These are phyloP conservation scores for Rosellinia necatrix DNA, from an alignment of 2,329 filamentous ascomycete genomes.

Conservation along the genomic window DNA sequence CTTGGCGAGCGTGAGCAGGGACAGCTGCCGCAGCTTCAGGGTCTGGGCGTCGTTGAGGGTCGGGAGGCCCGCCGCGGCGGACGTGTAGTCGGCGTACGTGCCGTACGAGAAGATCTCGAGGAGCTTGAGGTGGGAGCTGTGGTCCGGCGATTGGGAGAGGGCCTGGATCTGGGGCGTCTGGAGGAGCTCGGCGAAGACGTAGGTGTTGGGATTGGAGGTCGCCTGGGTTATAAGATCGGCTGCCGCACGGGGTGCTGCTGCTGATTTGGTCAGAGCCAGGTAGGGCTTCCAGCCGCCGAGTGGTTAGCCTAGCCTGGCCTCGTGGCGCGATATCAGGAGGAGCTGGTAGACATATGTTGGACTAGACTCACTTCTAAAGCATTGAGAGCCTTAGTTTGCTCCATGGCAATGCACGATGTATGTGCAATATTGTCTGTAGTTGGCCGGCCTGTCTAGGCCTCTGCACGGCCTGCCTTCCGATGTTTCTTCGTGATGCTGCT, in stretches of 20 bases:
- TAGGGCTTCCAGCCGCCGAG: constrained; percentile 68
- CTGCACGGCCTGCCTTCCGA: constrained; percentile 16
- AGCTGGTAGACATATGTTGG: no score
- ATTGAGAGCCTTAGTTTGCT: constrained; percentile 71
- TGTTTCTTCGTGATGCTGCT: constrained; percentile 16
- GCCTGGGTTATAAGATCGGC: constrained; percentile 86
- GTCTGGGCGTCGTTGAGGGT: constrained; percentile 72
- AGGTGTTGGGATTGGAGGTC: constrained; percentile 87
- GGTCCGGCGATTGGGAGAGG: constrained; percentile 65
- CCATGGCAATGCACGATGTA: constrained; percentile 57
- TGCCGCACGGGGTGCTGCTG: constrained; percentile 80
- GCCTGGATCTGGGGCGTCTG: constrained; percentile 77
- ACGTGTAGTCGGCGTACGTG: constrained; percentile 76
- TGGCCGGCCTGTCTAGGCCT: constrained; percentile 1
- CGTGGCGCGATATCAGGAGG: no score
- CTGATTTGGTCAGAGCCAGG: constrained; percentile 83
- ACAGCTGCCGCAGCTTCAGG: constrained; percentile 88
- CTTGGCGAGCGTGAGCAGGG: constrained; percentile 79
- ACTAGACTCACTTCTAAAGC: constrained; percentile 62
- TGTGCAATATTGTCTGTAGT: constrained; percentile 5
- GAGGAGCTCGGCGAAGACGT: constrained; percentile 92
- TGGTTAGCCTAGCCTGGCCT: constrained; percentile 22
- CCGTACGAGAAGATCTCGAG: constrained; percentile 93
- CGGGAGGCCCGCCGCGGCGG: constrained; percentile 64
- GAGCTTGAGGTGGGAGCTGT: constrained; percentile 66